Percentiles rank a stretch among this genome's conserved stretches.
Evolutionary conservation across 2,329 filamentous ascomycete species (phyloP).

Genomic region (Cercospora janseana): DNA sequence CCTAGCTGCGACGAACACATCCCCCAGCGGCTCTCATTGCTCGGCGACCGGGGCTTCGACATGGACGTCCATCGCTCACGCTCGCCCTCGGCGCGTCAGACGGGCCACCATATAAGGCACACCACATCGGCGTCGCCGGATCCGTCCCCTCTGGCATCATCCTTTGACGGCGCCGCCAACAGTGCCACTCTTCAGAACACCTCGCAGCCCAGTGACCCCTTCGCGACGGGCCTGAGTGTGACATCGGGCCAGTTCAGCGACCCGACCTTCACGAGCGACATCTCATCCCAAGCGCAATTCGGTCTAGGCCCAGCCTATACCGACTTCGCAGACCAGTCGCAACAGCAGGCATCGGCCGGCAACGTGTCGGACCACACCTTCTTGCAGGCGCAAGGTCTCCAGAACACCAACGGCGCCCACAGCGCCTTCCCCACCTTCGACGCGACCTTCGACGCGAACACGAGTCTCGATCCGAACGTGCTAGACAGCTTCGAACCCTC

Average conservation of each 20-base stretch:
- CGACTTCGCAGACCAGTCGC: constrained; percentile 33
- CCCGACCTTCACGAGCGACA: constrained; percentile 45
- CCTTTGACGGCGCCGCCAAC: constrained; percentile 23
- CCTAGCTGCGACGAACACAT: constrained; percentile 11
- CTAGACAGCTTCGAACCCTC: constrained; percentile 47
- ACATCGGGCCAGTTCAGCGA: constrained; percentile 30
- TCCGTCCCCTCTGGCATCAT: constrained; percentile 25
- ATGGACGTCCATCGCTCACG: constrained; percentile 28
- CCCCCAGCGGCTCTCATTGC: constrained; percentile 2
- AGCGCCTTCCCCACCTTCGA: constrained; percentile 58
- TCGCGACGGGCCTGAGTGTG: constrained; percentile 28
- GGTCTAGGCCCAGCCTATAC: constrained; percentile 43
- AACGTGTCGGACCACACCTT: constrained; percentile 43
- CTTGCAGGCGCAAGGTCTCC: constrained; percentile 42
- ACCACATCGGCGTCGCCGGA: constrained; percentile 34
- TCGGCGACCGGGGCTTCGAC: constrained; percentile 11
- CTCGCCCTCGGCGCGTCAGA: constrained; percentile 31
- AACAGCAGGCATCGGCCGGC: constrained; percentile 30
- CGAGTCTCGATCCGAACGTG: constrained; percentile 61
- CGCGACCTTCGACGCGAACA: constrained; percentile 57
- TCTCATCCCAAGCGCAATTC: constrained; percentile 44
- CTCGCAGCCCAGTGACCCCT: constrained; percentile 15
- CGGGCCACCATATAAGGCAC: constrained; percentile 32
- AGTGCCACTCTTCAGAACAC: constrained; percentile 18
- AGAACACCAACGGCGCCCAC: constrained; percentile 37